phyloP scores from a whole-genome alignment of 1,139 yeast genomes.

The Kazachstania sp. region DNA sequence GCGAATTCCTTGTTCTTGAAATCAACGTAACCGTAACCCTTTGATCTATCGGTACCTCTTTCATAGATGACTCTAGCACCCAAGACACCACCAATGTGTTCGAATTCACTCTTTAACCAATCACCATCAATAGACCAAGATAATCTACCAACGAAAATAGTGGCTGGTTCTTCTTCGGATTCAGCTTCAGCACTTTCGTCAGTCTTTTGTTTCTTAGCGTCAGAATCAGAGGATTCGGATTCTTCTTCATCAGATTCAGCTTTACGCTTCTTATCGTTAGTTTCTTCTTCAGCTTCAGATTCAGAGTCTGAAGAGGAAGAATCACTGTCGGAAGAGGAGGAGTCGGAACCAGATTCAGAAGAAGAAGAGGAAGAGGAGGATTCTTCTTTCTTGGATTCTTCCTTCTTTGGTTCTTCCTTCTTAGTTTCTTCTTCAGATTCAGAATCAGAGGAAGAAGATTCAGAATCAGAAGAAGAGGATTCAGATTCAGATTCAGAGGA shows the following conservation, averaged over 20 bases:
- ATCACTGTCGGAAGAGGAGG: conserved; percentile 31
- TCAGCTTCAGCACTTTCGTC: conserved; percentile 18
- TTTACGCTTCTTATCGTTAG: conserved; percentile 29
- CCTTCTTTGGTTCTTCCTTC: conserved; percentile 5
- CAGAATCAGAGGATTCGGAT: conserved; percentile 12
- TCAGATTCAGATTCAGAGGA: conserved; percentile 12
- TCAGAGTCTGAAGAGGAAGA: conserved; percentile 8
- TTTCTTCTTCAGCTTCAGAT: conserved; percentile 9
- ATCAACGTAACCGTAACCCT: conserved; percentile 98
- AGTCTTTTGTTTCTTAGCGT: conserved; percentile 39
- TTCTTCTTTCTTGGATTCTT: too few relatives aligned
- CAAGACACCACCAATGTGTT: conserved; percentile 68
- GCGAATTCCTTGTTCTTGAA: conserved; percentile 70
- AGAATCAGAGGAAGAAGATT: conserved; percentile 14
- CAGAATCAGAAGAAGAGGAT: too few relatives aligned
- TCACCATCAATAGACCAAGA: conserved; percentile 97
- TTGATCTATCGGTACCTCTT: conserved; percentile 84
- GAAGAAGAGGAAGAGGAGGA: conserved; percentile 18
- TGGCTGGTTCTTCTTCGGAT: conserved; percentile 49
- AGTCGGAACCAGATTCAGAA: conserved; percentile 8
- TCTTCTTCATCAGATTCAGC: conserved; percentile 13
- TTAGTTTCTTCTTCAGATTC: conserved; percentile 5
- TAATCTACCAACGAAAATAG: conserved; percentile 91
- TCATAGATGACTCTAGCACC: conserved; percentile 92
- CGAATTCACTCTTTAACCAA: conserved; percentile 84